These are phyloP conservation scores for Skeletonema marinoi DNA, from an alignment of 108 stramenopile species.

Conservation along the genomic window DNA sequence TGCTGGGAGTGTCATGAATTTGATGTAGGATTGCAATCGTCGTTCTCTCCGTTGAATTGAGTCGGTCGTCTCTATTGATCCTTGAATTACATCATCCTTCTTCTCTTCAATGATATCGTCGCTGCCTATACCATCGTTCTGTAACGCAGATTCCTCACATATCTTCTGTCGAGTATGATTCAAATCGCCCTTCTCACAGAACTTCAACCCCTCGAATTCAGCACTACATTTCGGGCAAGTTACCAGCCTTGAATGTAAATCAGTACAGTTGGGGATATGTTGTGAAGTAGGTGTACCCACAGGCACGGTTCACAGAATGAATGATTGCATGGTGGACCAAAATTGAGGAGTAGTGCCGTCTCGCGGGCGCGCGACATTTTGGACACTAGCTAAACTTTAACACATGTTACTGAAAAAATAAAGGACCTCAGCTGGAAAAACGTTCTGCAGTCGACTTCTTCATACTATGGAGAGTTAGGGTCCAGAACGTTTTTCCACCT, in stretches of 20 bases:
- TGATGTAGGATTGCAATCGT: conserved; percentile 44
- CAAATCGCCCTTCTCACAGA: background rate
- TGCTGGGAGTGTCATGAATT: conserved; percentile 52
- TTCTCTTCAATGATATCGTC: conserved; percentile 1
- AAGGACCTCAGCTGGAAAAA: too few relatives aligned
- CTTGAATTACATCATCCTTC: conserved; percentile 1
- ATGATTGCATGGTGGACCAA: conserved; percentile 56
- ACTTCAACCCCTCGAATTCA: conserved; percentile 16
- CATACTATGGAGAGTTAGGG: too few relatives aligned
- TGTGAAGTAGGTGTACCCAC: conserved; percentile 67
- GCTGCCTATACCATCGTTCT: background rate
- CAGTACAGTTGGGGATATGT: conserved; percentile 38
- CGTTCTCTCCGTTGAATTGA: conserved; percentile 7
- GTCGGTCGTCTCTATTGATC: conserved; percentile 6
- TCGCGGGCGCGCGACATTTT: too few relatives aligned
- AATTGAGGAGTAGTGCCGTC: conserved; percentile 14
- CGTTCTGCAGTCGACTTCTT: too few relatives aligned
- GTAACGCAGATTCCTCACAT: background rate
- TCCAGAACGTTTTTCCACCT: too few relatives aligned
- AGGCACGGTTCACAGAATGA: conserved; percentile 65
- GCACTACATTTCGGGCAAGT: conserved; percentile 51
- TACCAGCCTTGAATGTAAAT: conserved; percentile 46
- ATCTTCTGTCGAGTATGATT: background rate
- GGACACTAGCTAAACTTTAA: too few relatives aligned
- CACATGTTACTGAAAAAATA: too few relatives aligned